Base-by-base conservation (phyloP, 2,329 filamentous ascomycete genomes). In the Cladobotryum mycophilum region DNA sequence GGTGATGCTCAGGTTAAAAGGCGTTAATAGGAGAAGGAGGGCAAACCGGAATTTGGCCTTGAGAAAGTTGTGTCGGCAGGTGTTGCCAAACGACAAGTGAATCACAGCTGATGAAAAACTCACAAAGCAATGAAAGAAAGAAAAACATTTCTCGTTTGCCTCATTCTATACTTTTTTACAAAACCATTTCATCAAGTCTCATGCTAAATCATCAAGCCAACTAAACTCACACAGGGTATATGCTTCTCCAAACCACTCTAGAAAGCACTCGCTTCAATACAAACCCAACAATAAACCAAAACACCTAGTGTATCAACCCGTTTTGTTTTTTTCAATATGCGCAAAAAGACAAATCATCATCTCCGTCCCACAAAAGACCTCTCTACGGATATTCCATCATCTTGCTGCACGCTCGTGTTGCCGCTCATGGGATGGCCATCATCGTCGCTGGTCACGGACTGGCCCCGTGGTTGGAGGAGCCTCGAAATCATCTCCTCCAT, bases 401-500 rank as follows among this genome's bases (percentile, higher is more conserved):
- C 64, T 2, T 56, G 53, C 11, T 7, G 6, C 8, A 35, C 40
- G 15, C 41, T 25, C 3, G 45, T 52, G 5, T 48, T 30, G 6
- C 25, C 25, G 9, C 25, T 30, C 25, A 30, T 30, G 25, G 25
- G 6, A 6, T 30, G 25, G 25, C 25, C 6, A 8, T 30, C 25
- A 2, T 30, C 25, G 25, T 30, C 25, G 25, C 25, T 30, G 6
- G 8, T 30, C 9, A 30, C 25, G 6, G 25, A 11, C 4, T 11
- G 6, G 25, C 4, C 8, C 2, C 9, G 6, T 30, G 25, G 6
- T 30, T 30, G 25, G 25, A 30, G 25, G 9, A 30, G 25, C 8
- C 25, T 30, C 2, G 11, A 18, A 8, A 80, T 56, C 66, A 79
- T 68, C n/a, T 59, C 60, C 58, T 78, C 75, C 53, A 80, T 73